Conservation (phyloP, 345 rosid genomes). For the Kandelia obovata region DNA sequence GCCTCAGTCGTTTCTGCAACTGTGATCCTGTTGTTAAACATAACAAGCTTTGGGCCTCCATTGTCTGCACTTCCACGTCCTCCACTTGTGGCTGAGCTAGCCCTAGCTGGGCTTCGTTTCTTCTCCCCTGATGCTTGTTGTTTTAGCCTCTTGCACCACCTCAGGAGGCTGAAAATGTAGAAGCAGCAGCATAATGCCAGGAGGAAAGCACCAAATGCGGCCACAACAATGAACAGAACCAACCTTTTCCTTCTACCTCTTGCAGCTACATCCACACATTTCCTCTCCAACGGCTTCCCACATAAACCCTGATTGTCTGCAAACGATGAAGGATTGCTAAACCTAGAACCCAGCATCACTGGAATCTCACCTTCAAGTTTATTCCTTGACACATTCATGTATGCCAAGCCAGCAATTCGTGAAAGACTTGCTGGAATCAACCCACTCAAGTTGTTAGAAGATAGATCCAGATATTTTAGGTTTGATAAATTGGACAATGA, state of each 20-base stretch:
- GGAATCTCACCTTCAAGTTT: slow-evolving; percentile 77
- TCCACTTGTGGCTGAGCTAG: slow-evolving; percentile 70
- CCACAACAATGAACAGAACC: slow-evolving; percentile 54
- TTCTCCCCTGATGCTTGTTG: slow-evolving; percentile 71
- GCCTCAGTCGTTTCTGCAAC: slow-evolving; percentile 84
- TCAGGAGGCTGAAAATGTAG: slow-evolving; percentile 71
- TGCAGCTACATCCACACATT: slow-evolving; percentile 40
- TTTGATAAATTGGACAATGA: slow-evolving; percentile 55
- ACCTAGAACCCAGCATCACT: slow-evolving; percentile 43
- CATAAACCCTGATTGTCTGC: slow-evolving; percentile 56
- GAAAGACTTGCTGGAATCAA: slow-evolving; percentile 60
- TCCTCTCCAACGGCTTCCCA: slow-evolving; percentile 56
- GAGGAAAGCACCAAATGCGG: slow-evolving; percentile 52
- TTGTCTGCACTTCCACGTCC: slow-evolving; percentile 80
- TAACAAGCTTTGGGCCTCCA: slow-evolving; percentile 84
- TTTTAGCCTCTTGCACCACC: slow-evolving; percentile 78
- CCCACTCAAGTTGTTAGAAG: slow-evolving; percentile 72
- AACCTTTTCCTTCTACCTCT: slow-evolving; percentile 52
- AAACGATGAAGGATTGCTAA: slow-evolving; percentile 56
- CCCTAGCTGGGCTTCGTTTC: slow-evolving; percentile 79
- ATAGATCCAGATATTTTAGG: slow-evolving; percentile 60
- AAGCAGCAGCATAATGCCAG: slow-evolving; percentile 75
- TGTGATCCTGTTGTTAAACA: slow-evolving; percentile 92
- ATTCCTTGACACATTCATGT: slow-evolving; percentile 75
- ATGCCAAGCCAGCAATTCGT: slow-evolving; percentile 41